Percentiles rank a stretch among this genome's conserved stretches.
Evolutionary conservation across 169 alveolate genomes (phyloP).

Genomic region (Perkinsus marinus): DNA sequence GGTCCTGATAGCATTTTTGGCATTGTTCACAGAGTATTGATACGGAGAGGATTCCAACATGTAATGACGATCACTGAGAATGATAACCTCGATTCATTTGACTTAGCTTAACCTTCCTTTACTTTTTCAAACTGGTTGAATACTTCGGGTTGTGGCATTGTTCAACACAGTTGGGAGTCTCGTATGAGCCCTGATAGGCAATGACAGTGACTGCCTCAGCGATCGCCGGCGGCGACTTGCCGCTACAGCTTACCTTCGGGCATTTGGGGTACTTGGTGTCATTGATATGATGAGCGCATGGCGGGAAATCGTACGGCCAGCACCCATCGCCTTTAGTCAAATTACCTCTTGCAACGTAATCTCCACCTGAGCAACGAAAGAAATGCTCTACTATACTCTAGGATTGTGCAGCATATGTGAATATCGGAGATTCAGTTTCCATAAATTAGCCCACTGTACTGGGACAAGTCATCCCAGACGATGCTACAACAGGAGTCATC

Average conservation of each 20-base stretch:
- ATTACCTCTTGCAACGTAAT: neutral
- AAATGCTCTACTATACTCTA: neutral
- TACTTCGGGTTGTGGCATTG: neutral
- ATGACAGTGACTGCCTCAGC: neutral
- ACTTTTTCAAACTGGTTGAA: neutral
- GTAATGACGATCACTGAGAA: neutral
- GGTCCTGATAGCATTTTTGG: slow-evolving; percentile 7
- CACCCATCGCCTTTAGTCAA: slow-evolving; percentile 17
- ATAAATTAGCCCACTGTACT: too few relatives aligned
- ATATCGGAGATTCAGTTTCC: too few relatives aligned
- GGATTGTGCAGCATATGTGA: too few relatives aligned
- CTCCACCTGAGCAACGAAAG: neutral
- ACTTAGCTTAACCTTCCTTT: too few relatives aligned
- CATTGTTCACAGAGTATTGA: slow-evolving; percentile 1
- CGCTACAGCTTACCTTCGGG: neutral
- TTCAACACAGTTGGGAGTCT: too few relatives aligned
- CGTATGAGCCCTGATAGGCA: neutral
- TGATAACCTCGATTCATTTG: neutral
- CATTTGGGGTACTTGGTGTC: neutral
- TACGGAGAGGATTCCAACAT: neutral
- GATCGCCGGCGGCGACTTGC: neutral
- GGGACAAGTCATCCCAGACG: too few relatives aligned
- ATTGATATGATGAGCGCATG: slow-evolving; percentile 20
- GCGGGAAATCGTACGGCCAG: slow-evolving; percentile 31
- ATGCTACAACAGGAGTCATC: too few relatives aligned